Evolutionary conservation across 148 eudicot genomes (phyloP).

Genomic region (Nepenthes gracilis): DNA sequence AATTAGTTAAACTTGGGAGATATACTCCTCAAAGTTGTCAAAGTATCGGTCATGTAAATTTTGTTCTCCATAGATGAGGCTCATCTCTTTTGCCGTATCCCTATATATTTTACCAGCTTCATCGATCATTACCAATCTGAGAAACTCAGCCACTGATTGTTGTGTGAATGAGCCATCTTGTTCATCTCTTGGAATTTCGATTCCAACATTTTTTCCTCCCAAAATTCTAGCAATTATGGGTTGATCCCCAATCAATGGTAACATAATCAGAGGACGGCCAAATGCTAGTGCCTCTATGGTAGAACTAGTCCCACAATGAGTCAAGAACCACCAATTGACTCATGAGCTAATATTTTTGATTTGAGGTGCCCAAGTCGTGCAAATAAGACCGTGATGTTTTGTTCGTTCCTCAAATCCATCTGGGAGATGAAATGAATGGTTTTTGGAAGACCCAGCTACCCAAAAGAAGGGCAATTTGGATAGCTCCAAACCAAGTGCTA

Average conservation of each 20-base stretch:
- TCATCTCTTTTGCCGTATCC: neutral
- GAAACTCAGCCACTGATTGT: conserved; percentile 20
- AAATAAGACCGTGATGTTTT: conserved; percentile 20
- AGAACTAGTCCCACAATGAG: conserved; percentile 31
- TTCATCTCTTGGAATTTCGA: conserved; percentile 18
- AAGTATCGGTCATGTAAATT: neutral
- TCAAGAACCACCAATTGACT: conserved; percentile 34
- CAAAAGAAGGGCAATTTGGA: conserved; percentile 25
- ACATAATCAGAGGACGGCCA: conserved; percentile 13
- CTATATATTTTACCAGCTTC: neutral
- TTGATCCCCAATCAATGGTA: conserved; percentile 21
- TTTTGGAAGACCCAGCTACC: conserved; percentile 15
- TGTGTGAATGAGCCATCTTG: conserved; percentile 23
- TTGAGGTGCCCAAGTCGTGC: conserved; percentile 43
- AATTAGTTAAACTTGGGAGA: neutral
- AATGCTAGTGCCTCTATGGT: conserved; percentile 20
- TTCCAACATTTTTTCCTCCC: conserved; percentile 18
- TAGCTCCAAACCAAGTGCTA: conserved; percentile 30
- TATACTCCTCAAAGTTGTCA: neutral
- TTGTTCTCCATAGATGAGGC: neutral
- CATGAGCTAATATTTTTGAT: conserved; percentile 24
- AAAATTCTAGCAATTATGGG: conserved; percentile 17
- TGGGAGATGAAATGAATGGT: conserved; percentile 15
- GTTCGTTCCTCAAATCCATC: conserved; percentile 37
- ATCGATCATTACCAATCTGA: neutral